Evolutionary conservation across 2,329 filamentous ascomycete species (phyloP), one percentile per base, ranked within the genome.

Genomic region (Rhexocercosporidium sp.): DNA sequence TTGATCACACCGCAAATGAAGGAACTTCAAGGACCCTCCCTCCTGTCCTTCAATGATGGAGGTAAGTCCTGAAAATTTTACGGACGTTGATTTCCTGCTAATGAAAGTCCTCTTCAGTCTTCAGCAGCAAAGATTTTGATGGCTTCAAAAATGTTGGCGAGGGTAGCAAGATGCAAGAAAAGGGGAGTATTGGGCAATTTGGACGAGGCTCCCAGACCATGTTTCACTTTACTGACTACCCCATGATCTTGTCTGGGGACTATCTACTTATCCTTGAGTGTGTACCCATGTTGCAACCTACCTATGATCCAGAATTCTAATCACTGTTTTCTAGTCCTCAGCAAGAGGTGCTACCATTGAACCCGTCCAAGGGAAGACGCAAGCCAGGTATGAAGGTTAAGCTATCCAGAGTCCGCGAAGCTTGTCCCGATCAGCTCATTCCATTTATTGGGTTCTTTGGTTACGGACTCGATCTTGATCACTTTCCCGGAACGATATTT

Each of bases 151-250:
- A 77, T 49, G 74, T 79, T 9, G 78, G 78, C 4, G 68, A 73
- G 29, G 76, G 77, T 1, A 78, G 78, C 34, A 79, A 79, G 60
- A 57, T 64, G 60, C 51, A 74, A 4, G 69, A 78, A 34, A 61
- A 60, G 18, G 68, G 67, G 1, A 72, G 72, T 3, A 78, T 78
- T 22, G 78, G 78, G 11, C 76, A 76, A 66, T 79, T 78, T 65
- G 78, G 78, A 5, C 67, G 77, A 34, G 78, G 78, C 1, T 76
- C 76, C 7, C 73, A 79, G 59, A 79, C 76, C 3, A 79, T 79
- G 77, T 79, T 75, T 67, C 78, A 79, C 59, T 79, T 74, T 68
- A 78, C 77, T 16, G 76, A 77, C 53, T 73, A 75, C 44, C 78
- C 78, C 5, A 76, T 77, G 70, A 71, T 79, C 14, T 62, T 79